phyloP scores from a whole-genome alignment of 495 filamentous ascomycete species.

The Penicillium nucicola region DNA sequence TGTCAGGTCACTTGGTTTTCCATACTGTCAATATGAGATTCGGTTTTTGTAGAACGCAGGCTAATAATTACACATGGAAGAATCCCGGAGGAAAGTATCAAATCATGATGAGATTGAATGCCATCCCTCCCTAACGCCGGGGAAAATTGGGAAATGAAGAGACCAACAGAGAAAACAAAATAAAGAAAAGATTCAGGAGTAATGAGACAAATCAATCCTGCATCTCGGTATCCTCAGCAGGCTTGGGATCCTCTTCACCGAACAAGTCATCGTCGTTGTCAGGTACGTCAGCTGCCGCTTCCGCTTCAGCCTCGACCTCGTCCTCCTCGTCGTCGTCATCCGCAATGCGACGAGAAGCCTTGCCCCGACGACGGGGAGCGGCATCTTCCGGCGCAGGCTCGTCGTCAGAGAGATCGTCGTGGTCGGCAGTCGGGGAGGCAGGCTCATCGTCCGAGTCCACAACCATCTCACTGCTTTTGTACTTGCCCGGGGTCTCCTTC shows the following conservation, averaged over 20 bases:
- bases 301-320: conserved; percentile 28
- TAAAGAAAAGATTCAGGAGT: not conserved
- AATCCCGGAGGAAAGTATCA: not conserved
- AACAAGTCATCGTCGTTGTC: conserved; percentile 24
- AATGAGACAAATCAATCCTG: conserved; percentile 17
- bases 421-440: conserved; percentile 35
- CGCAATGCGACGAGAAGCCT: conserved; percentile 35
- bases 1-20: not conserved
- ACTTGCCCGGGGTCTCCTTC: conserved; percentile 47
- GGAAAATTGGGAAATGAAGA: not conserved
- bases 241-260: conserved; percentile 16
- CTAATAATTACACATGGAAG: conserved; percentile 7
- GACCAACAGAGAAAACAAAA: not conserved
- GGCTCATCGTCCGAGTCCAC: conserved; percentile 68
- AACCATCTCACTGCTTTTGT: conserved; percentile 77
- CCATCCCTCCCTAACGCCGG: not conserved
- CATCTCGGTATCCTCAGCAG: conserved; percentile 26
- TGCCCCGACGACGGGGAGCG: conserved; percentile 35
- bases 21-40: not conserved
- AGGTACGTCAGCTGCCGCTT: conserved; percentile 1
- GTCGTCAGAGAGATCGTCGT: conserved; percentile 28
- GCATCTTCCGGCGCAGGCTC: conserved; percentile 29
- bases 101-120: not conserved
- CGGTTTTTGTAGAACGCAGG: not conserved
- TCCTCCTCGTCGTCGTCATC: conserved; percentile 49